Evolutionary conservation across 768 basidiomycete genomes (phyloP).

Genomic region (Rhodotorula babjevae): DNA sequence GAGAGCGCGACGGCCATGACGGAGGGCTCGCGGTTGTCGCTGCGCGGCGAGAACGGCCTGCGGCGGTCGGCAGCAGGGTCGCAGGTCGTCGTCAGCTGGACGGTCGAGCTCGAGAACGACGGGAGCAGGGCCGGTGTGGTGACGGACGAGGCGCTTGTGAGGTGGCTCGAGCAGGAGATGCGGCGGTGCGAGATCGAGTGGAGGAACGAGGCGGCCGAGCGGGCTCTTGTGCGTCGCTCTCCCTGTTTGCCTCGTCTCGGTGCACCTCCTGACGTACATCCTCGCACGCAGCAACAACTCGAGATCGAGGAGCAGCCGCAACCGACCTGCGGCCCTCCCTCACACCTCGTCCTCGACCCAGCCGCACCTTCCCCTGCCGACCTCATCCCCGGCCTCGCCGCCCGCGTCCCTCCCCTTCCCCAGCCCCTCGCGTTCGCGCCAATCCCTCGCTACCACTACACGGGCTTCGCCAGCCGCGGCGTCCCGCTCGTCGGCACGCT

Average conservation of each 20-base stretch:
- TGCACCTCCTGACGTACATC: no score
- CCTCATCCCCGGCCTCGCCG: constrained; percentile 1
- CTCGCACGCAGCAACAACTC: background rate
- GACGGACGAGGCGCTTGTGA: background rate
- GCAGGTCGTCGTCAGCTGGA: background rate
- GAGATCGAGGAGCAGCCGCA: background rate
- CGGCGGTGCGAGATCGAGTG: background rate
- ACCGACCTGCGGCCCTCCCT: background rate
- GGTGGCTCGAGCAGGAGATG: background rate
- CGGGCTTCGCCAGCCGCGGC: background rate
- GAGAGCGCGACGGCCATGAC: background rate
- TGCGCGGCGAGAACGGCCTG: background rate
- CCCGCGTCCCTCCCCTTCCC: no score
- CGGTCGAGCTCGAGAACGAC: no score
- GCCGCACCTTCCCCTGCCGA: background rate
- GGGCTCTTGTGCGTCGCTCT: background rate
- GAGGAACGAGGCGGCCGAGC: background rate
- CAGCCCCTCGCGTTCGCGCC: background rate
- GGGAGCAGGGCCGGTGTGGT: background rate
- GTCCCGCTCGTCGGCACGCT: background rate
- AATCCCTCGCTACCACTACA: background rate
- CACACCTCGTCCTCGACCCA: background rate
- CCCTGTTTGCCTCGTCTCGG: no score
- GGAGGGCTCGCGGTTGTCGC: background rate
- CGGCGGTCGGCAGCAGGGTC: background rate